These are phyloP conservation scores for Trichoderma atroviride DNA, from an alignment of 2,329 filamentous ascomycete species.

Conservation along the genomic window DNA sequence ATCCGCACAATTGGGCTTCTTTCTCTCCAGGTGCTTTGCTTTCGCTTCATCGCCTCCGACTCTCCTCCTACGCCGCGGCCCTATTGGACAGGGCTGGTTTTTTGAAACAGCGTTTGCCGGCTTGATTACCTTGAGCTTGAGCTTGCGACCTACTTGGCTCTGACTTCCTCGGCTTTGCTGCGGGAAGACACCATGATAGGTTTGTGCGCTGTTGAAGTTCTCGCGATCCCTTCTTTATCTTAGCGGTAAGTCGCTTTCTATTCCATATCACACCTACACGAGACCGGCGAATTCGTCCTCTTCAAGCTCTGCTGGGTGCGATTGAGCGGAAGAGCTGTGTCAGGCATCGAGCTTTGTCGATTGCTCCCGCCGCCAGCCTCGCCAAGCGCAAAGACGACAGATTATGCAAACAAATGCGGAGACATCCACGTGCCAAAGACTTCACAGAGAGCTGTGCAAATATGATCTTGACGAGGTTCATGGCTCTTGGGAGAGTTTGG, in stretches of 20 bases:
- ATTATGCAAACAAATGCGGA: constrained; percentile 4
- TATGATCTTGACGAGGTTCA: not conserved
- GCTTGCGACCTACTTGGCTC: constrained; percentile 30
- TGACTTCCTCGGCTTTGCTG: constrained; percentile 31
- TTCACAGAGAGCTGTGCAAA: not conserved
- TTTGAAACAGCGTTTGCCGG: not conserved
- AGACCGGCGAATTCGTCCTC: too few species aligned
- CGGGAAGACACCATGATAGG: constrained; percentile 47
- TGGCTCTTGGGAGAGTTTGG: not conserved
- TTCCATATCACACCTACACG: not conserved
- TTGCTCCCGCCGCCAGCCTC: constrained; percentile 6
- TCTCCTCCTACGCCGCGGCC: constrained; percentile 6
- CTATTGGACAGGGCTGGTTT: constrained; percentile 7
- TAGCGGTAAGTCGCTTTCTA: constrained; percentile 42
- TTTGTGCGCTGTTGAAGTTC: constrained; percentile 41
- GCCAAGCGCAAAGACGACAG: constrained; percentile 5
- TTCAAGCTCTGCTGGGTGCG: not conserved
- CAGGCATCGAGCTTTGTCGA: not conserved
- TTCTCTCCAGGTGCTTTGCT: constrained; percentile 17
- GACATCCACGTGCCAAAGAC: not conserved
- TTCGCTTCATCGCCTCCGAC: constrained; percentile 21
- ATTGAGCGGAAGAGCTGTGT: not conserved
- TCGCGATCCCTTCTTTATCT: constrained; percentile 41
- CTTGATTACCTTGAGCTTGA: constrained; percentile 29
- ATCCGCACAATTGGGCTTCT: constrained; percentile 14